Conservation (phyloP, 805 yeast genomes). For the Candida tibetensis region DNA sequence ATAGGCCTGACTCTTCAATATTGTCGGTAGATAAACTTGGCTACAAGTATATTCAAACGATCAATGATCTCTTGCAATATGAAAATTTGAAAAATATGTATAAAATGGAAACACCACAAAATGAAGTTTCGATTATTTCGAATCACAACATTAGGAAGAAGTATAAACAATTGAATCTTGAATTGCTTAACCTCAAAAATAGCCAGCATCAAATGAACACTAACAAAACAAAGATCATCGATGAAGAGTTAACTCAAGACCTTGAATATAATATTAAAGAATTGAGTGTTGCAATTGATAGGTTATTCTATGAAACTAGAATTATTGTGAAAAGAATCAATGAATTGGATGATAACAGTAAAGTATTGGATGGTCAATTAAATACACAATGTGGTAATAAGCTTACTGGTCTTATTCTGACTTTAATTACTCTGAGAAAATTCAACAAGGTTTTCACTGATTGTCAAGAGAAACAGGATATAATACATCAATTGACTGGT, state of each 20-base stretch:
- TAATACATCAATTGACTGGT: constrained; percentile 30
- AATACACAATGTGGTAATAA: constrained; percentile 26
- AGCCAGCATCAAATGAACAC: constrained; percentile 24
- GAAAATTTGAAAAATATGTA: constrained; percentile 16
- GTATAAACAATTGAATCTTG: constrained; percentile 29
- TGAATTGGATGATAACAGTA: constrained; percentile 37
- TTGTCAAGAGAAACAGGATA: constrained; percentile 23
- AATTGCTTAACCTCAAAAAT: constrained; percentile 27
- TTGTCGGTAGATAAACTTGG: constrained; percentile 16
- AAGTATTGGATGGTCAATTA: constrained; percentile 25
- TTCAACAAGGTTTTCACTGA: constrained; percentile 31
- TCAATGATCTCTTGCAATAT: constrained; percentile 18
- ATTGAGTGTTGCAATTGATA: constrained; percentile 34
- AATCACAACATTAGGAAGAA: constrained; percentile 14
- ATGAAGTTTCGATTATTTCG: constrained; percentile 6
- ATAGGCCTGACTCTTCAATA: neutral
- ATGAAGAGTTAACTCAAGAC: constrained; percentile 27
- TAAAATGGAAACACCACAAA: constrained; percentile 7
- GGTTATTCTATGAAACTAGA: constrained; percentile 39
- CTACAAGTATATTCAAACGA: constrained; percentile 14
- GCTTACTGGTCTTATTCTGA: constrained; percentile 23
- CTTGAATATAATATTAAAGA: constrained; percentile 29
- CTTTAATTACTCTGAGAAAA: constrained; percentile 27
- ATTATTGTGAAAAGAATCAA: constrained; percentile 39
- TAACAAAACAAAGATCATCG: constrained; percentile 22